A percentile compares a stretch with the other conserved stretches of the same genome.
phyloP scores from a whole-genome alignment of 1,139 yeast species.

The Geotrichum reessii region DNA sequence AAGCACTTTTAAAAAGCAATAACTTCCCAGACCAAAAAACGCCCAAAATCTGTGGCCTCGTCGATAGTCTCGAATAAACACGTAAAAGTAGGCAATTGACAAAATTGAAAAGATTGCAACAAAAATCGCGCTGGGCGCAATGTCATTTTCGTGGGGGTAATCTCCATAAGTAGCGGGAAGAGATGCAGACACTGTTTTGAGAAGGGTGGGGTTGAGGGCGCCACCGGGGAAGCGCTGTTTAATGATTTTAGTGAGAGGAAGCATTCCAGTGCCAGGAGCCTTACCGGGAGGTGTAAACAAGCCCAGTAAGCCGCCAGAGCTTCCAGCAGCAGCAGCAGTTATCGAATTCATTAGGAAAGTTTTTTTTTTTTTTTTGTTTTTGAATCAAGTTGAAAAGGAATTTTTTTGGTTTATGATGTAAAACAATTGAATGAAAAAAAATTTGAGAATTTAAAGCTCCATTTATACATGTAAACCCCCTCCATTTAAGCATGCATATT shows the following conservation, averaged over 20 bases:
- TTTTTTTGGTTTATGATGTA: no score
- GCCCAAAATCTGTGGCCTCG: slow-evolving; percentile 64
- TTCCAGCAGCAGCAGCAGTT: background rate
- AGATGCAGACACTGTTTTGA: slow-evolving; percentile 30
- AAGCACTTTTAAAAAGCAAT: slow-evolving; percentile 47
- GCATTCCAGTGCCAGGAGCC: slow-evolving; percentile 24
- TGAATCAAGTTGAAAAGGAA: no score
- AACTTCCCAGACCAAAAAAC: slow-evolving; percentile 51
- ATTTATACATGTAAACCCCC: no score
- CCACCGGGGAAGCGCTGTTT: slow-evolving; percentile 11
- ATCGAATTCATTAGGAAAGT: background rate
- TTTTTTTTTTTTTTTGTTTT: no score
- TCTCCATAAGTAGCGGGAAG: slow-evolving; percentile 61
- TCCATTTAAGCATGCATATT: no score
- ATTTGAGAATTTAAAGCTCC: no score
- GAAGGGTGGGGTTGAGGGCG: slow-evolving; percentile 10
- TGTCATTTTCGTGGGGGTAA: slow-evolving; percentile 52
- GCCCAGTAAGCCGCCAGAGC: slow-evolving; percentile 16
- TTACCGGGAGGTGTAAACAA: slow-evolving; percentile 26
- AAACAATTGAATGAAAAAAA: no score
- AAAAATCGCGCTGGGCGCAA: slow-evolving; percentile 59
- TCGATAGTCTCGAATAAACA: slow-evolving; percentile 48
- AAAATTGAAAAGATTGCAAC: slow-evolving; percentile 50
- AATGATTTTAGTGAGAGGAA: slow-evolving; percentile 13
- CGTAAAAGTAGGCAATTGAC: slow-evolving; percentile 43